Base-by-base conservation (phyloP, 768 basidiomycete species). In the Leccinum variicolor region DNA sequence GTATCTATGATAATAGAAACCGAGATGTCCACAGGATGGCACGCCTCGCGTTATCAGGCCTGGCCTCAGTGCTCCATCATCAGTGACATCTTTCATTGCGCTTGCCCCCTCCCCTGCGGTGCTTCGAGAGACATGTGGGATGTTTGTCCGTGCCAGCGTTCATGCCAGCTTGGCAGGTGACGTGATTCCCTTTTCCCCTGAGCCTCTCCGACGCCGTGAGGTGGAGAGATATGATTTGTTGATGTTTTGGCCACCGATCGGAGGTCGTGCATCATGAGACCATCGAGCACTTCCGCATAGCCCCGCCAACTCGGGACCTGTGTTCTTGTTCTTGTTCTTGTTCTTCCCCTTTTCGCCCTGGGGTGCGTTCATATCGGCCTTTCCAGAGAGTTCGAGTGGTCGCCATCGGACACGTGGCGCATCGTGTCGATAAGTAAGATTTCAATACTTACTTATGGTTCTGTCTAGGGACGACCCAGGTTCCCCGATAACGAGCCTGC, bases 11-110 rank as follows among this genome's bases (percentile, higher is more conserved):
- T 43, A 43, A 57, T 15, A 29, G 53, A 45, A 56, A 43, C 21
- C 36, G 52, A 29, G 34, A 33, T 33, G 4, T 19, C 41, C 41
- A 43, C 49, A 50, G 49, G 26, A 15, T 50, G 41, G n/a, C 49
- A 50, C 17, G 56, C 56, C 56, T 56, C 54, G 54, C 29, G 54
- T 10, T 56, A 54, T 56, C 39, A 25, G 36, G 43, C 53, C 29
- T 36, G n/a, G n/a, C 10, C 19, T 11, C 41, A 5, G 41, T 43
- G 41, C 29, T 23, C 21, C 26, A 39, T 19, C n/a, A 50, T 50
- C 41, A 19, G 11, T 43, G 41, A 19, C 41, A 43, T 43, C 41
- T 19, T 43, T 43, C 6, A 43, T 43, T 43, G 17, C 10, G 41
- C n/a, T 19, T 43, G 19, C 19, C 41, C 41, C 41, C 41, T 43